phyloP scores from a whole-genome alignment of 768 basidiomycete species.

The Tulasnella calospora region DNA sequence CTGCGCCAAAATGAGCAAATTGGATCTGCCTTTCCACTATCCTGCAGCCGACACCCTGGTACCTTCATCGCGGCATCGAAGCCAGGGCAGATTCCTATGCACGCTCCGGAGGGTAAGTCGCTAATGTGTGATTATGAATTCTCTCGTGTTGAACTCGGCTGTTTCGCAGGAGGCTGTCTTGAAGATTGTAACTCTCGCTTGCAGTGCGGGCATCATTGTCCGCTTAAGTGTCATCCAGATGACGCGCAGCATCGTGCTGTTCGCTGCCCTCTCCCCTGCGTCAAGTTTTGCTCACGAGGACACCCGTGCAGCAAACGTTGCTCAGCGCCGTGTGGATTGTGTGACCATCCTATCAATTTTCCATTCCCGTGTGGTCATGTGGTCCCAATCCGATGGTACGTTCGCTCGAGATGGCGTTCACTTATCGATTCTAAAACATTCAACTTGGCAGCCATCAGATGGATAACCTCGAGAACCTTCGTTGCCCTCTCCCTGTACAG shows the following conservation, averaged over 20 bases:
- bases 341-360: conserved; percentile 44
- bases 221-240: conserved; percentile 15
- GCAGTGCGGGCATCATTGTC: conserved; percentile 13
- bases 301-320: conserved; percentile 13
- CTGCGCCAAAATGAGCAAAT: conserved; percentile 47
- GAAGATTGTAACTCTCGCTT: conserved; percentile 32
- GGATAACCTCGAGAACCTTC: conserved; percentile 44
- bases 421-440: conserved; percentile 44
- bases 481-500: conserved; percentile 42
- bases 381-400: conserved; percentile 26
- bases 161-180: conserved; percentile 63
- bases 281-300: neutral
- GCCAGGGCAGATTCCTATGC: conserved; percentile 48
- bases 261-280: neutral
- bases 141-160: conserved; percentile 53
- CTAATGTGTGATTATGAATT: neutral
- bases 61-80: conserved; percentile 40
- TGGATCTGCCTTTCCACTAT: conserved; percentile 53
- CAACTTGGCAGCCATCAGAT: conserved; percentile 46
- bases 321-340: conserved; percentile 7
- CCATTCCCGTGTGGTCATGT: conserved; percentile 46
- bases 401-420: conserved; percentile 38
- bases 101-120: conserved; percentile 55
- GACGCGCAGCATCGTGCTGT: neutral
- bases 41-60: conserved; percentile 51